phyloP scores from a whole-genome alignment of 371 early-diverging fungal species.

The Mucor sp. region DNA sequence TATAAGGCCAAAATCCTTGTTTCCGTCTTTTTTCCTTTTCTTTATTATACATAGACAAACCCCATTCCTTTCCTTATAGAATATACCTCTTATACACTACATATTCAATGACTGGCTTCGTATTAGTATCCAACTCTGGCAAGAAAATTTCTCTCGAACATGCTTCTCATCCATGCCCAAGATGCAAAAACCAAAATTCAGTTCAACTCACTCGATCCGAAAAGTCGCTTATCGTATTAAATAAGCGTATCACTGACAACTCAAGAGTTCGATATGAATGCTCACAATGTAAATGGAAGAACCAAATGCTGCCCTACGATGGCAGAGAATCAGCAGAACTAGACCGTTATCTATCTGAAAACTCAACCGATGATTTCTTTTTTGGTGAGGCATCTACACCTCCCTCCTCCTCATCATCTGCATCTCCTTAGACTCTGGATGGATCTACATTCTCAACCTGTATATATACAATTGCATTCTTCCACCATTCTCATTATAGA shows the following conservation, averaged over 20 bases:
- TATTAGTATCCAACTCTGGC: constrained; percentile 30
- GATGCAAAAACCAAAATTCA: constrained; percentile 35
- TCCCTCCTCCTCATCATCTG: constrained; percentile 2
- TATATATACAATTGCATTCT: constrained; percentile 1
- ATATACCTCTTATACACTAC: neutral
- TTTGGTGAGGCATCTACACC: constrained; percentile 18
- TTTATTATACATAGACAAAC: neutral
- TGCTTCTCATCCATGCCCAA: constrained; percentile 37
- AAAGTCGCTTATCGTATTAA: constrained; percentile 36
- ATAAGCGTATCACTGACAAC: constrained; percentile 36
- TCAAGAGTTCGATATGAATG: constrained; percentile 43
- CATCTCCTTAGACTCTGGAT: constrained; percentile 1
- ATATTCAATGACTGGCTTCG: constrained; percentile 24
- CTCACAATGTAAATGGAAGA: constrained; percentile 43
- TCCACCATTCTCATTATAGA: neutral
- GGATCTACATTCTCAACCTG: neutral
- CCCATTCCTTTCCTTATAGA: neutral
- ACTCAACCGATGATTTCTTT: constrained; percentile 19
- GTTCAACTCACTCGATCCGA: constrained; percentile 41
- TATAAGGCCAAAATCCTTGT: neutral
- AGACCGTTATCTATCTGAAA: constrained; percentile 28
- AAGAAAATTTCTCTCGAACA: constrained; percentile 45
- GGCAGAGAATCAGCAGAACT: constrained; percentile 27
- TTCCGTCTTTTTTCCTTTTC: neutral
- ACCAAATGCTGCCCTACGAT: constrained; percentile 34